Conservation (phyloP, 495 filamentous ascomycete species). For the Aspergillus avenaceus region DNA sequence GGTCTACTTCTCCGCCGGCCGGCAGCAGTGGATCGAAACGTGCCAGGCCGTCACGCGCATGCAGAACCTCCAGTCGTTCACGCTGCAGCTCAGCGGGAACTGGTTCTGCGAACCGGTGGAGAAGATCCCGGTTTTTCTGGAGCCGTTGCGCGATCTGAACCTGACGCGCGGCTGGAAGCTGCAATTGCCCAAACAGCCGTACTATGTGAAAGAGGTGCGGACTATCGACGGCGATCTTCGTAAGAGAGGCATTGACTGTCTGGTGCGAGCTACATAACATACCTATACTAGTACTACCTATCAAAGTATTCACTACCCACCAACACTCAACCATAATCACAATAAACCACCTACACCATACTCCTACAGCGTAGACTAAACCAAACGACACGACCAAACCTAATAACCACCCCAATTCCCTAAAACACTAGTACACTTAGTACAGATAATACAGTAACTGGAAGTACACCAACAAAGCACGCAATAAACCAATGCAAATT, state of each 20-base stretch:
- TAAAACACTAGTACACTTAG: too few relatives aligned
- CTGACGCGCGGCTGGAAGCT: slow-evolving; percentile 28
- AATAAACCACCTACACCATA: too few relatives aligned
- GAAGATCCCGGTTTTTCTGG: slow-evolving; percentile 38
- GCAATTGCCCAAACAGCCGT: slow-evolving; percentile 33
- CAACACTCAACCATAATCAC: too few relatives aligned
- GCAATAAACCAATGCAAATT: neutral
- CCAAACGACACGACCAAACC: too few relatives aligned
- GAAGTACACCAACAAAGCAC: too few relatives aligned
- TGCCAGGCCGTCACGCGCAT: slow-evolving; percentile 28
- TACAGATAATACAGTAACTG: too few relatives aligned
- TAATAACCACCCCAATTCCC: too few relatives aligned
- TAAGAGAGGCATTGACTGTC: slow-evolving; percentile 24
- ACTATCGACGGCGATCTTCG: slow-evolving; percentile 28
- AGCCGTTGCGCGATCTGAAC: slow-evolving; percentile 30
- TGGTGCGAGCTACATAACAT: slow-evolving; percentile 6
- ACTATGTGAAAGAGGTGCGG: slow-evolving; percentile 32
- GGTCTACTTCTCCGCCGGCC: slow-evolving; percentile 40
- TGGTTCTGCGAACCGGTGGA: slow-evolving; percentile 44
- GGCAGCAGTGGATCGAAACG: slow-evolving; percentile 41
- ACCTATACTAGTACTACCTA: neutral
- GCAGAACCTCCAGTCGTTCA: slow-evolving; percentile 28
- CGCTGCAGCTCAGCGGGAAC: slow-evolving; percentile 30
- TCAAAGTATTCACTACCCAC: neutral
- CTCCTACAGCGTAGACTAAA: too few relatives aligned